Evolutionary conservation across 768 basidiomycete species (phyloP), one percentile per base, ranked within the genome.

Genomic region (Panus rudis): DNA sequence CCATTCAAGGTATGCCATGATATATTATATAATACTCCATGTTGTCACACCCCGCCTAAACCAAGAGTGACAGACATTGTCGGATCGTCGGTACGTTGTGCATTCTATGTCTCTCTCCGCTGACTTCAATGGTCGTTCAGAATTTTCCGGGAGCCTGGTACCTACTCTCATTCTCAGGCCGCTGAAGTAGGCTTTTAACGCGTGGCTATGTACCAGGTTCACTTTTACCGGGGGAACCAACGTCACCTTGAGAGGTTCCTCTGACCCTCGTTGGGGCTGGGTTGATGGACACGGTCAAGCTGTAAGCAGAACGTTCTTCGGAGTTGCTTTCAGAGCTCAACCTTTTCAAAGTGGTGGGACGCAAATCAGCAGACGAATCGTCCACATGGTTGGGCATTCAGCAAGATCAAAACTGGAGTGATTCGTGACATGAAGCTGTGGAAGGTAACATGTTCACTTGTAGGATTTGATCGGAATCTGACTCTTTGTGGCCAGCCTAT

Each of bases 191-290:
- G 12, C 27, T n/a, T 37, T 20, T 38, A 3, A 11, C 20, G 20
- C 2, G 10, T 37, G 11, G 4, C 42, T 23, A 21, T 23, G 21
- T 21, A 19, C 19, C 40, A 77, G 78, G 79, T 68, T 82, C 34
- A 52, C 70, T 1, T 78, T 80, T 47, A 61, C 58, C 3, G 75
- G 73, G 11, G 77, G 80, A 4, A 70, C 55, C 30, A 80, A 80
- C 42, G 74, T 81, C 33, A 80, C 77, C 8, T 55, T 83, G 6
- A 63, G 74, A 21, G 77, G 81, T 0, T 71, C 73, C 17, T 60
- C 55, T 10, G 72, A 81, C 47, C 71, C 75, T 0, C 46, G 74
- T 3, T 76, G 75, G 75, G 79, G 79, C n/a, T 81, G 78, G 78
- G 69, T 82, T 0, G 72, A 80, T 49, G 74, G 65, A 2, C 72